These are phyloP conservation scores for Madurella fahalii DNA, from an alignment of 2,329 filamentous ascomycete species.

Conservation along the genomic window DNA sequence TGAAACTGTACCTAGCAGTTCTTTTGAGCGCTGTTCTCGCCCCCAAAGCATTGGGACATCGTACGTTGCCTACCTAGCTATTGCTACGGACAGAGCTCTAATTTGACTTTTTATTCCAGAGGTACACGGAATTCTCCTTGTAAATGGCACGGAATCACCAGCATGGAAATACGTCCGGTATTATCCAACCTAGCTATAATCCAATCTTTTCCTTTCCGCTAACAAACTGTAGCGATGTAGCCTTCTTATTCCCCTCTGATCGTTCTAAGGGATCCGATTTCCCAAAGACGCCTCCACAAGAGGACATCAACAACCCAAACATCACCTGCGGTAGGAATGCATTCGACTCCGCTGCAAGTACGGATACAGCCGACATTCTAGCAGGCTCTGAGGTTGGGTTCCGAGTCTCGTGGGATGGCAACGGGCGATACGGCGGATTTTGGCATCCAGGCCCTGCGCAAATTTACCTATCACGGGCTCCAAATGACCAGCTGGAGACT, in stretches of 20 bases:
- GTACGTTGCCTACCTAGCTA: not conserved
- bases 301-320: constrained; percentile 8
- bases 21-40: not conserved
- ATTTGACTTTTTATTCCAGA: not conserved
- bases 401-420: constrained; percentile 15
- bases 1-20: not conserved
- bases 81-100: not conserved
- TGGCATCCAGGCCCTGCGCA: constrained; percentile 15
- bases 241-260: too few relatives aligned
- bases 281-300: constrained; percentile 1
- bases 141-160: constrained; percentile 14
- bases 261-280: not conserved
- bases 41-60: not conserved
- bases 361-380: constrained; percentile 17
- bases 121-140: constrained; percentile 13
- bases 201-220: not conserved
- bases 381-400: constrained; percentile 20
- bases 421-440: constrained; percentile 8
- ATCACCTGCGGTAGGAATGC: constrained; percentile 18
- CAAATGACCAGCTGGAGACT: constrained; percentile 7
- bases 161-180: constrained; percentile 19
- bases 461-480: constrained; percentile 16
- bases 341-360: constrained; percentile 10
- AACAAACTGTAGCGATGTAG: not conserved
- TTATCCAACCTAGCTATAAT: not conserved